A percentile compares a stretch with the other conserved stretches of the same genome.
Evolutionary conservation across 441 rosid genomes (phyloP).

Genomic region (Erysimum cheiri): DNA sequence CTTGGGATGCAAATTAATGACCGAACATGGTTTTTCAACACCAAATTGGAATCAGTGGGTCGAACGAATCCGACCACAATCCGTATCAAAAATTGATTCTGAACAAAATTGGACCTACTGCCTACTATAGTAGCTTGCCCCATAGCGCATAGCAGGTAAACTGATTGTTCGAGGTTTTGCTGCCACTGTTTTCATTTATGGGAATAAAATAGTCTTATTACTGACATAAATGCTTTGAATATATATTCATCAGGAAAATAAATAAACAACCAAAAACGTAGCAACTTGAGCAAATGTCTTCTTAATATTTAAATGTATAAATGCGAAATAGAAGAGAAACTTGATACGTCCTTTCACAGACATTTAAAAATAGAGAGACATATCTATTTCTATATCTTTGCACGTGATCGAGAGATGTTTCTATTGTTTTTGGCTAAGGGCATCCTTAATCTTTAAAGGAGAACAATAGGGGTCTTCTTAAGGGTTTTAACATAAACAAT

Average conservation of each 20-base stretch:
- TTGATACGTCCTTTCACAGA: background rate
- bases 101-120: conserved; percentile 14
- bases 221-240: conserved; percentile 8
- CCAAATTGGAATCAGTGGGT: conserved; percentile 20
- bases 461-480: too few relatives aligned
- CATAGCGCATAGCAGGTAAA: conserved; percentile 15
- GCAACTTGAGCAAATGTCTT: background rate
- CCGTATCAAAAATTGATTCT: background rate
- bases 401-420: conserved; percentile 26
- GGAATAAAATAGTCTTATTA: background rate
- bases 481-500: too few relatives aligned
- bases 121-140: conserved; percentile 13
- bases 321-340: conserved; percentile 1
- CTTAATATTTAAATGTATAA: background rate
- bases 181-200: background rate
- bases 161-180: conserved; percentile 6
- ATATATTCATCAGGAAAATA: background rate
- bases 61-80: conserved; percentile 16
- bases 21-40: conserved; percentile 31
- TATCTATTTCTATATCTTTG: conserved; percentile 19
- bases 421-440: background rate
- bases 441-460: too few relatives aligned
- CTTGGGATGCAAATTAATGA: conserved; percentile 6
- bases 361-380: background rate
- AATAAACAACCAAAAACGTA: background rate